Conservation (phyloP, 768 basidiomycete species). For the Lenzites betulinus region DNA sequence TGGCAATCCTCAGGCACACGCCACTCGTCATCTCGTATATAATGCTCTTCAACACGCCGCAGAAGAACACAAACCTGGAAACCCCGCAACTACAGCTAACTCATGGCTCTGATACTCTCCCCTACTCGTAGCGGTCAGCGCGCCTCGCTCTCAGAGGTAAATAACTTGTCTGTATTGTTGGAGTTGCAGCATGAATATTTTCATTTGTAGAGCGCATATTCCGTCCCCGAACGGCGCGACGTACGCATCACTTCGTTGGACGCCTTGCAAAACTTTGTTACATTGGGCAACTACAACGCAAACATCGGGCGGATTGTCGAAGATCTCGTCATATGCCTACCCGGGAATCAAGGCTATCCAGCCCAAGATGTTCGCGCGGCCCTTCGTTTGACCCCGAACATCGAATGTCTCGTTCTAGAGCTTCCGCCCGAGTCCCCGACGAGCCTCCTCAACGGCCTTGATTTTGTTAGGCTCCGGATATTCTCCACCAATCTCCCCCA, state of each 20-base stretch:
- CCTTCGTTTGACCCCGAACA: neutral
- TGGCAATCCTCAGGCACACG: no score
- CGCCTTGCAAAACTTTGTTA: neutral
- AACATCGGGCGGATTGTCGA: neutral
- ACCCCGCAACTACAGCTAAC: no score
- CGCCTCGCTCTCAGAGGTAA: neutral
- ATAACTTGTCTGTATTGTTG: neutral
- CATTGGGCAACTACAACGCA: neutral
- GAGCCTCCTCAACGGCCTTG: neutral
- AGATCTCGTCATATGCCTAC: neutral
- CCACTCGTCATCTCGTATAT: no score
- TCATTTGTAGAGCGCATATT: neutral
- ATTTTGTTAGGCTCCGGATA: neutral
- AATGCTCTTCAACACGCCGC: no score
- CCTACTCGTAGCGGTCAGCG: neutral
- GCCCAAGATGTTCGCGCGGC: neutral
- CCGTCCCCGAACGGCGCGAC: neutral
- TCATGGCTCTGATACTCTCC: neutral
- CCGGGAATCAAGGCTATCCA: neutral
- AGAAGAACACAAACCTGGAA: no score
- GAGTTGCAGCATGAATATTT: neutral
- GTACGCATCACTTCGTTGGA: neutral
- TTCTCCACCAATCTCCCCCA: slow-evolving; percentile 9
- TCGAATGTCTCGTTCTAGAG: neutral
- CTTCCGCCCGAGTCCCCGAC: neutral